A percentile compares a stretch with the other conserved stretches of the same genome.
phyloP scores from a whole-genome alignment of 73 alveolate species.

The Paramecium primaurelia region DNA sequence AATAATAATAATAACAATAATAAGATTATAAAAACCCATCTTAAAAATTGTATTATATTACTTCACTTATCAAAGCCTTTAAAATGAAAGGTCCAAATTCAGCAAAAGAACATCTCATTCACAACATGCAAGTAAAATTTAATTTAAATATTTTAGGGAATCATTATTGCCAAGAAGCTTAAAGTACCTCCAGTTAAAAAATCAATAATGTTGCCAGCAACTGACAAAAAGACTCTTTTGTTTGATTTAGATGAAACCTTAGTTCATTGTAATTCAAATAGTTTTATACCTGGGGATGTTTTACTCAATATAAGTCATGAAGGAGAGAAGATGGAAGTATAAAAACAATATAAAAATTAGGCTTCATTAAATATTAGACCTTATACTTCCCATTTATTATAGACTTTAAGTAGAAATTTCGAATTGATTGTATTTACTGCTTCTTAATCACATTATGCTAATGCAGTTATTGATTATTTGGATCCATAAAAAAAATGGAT shows the following conservation, averaged over 20 bases:
- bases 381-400: conserved; percentile 77
- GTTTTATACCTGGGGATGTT: conserved; percentile 47
- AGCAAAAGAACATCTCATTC: conserved; percentile 24
- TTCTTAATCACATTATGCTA: conserved; percentile 91
- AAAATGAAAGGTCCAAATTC: conserved; percentile 41
- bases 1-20: neutral
- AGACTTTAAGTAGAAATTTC: conserved; percentile 73
- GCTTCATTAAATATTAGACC: conserved; percentile 95
- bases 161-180: neutral
- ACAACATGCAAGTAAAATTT: neutral
- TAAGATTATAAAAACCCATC: neutral
- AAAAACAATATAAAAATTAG: conserved; percentile 37
- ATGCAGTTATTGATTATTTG: conserved; percentile 83
- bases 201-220: conserved; percentile 25
- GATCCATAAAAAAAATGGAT: conserved; percentile 85
- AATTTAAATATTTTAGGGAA: neutral
- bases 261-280: conserved; percentile 49
- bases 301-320: conserved; percentile 4
- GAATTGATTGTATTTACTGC: conserved; percentile 93
- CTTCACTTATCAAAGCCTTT: conserved; percentile 28
- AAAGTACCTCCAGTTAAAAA: conserved; percentile 8
- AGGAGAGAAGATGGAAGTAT: conserved; percentile 49
- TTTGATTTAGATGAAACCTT: conserved; percentile 61
- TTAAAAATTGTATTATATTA: neutral
- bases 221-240: conserved; percentile 62